Base-by-base conservation (phyloP, 169 alveolate species). In the Plasmodium adleri region DNA sequence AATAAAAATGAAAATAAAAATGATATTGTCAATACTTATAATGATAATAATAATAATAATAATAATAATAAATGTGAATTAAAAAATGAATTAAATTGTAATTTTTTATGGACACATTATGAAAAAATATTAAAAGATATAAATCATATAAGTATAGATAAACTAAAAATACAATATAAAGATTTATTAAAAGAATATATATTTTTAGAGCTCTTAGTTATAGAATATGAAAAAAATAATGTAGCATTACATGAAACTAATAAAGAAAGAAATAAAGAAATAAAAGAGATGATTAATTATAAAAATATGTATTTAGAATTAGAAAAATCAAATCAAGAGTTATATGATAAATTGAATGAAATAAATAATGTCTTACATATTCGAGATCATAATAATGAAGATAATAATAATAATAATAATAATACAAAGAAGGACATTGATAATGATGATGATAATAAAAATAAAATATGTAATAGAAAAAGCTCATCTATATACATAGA, bases 51-150 rank as follows among this genome's bases (percentile, higher is more conserved):
- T 58, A 58, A 58, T 17, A 24, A 58, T n/a, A n/a, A 39, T 39
- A 9, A 39, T 39, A 39, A 58, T 58, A 58, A 58, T 17, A 24
- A 58, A 4, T 17, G 8, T 58, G 32, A 15, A 58, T 17, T 58
- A 1, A 20, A 58, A 15, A 24, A 8, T 17, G 24, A 58, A 15
- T 15, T 58, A 58, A 24, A 58, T 9, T 39, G 47, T 39, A 39
- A 39, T 39, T 39, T 39, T 5, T 64, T 64, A 64, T 64, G 15
- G 20, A 67, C 15, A 67, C 39, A 67, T 67, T 67, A 67, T 67
- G 74, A 47, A 5, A 43, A 67, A 15, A 39, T 67, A 67, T 67
- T 54, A 15, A 20, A 39, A 32, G 74, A 67, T 15, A 59, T 75
- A 39, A 62, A 60, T 22, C 4, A 52, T 1, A 20, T 75, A 50